These are phyloP conservation scores for Fistulifera solaris DNA, from an alignment of 108 stramenopile species.

Conservation along the genomic window DNA sequence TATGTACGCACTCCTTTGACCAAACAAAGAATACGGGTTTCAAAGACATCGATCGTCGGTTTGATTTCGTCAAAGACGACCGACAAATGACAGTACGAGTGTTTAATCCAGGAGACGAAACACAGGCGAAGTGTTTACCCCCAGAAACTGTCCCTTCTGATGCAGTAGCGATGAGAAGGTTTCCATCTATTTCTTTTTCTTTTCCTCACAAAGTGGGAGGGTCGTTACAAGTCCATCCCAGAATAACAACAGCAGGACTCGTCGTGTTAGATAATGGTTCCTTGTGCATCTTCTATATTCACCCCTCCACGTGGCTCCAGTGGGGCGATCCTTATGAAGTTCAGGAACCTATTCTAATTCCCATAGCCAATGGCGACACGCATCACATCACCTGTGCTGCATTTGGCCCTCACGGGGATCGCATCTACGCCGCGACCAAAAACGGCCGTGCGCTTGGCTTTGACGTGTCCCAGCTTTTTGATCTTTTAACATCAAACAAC, in stretches of 20 bases:
- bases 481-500: neutral
- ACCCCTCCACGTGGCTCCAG: neutral
- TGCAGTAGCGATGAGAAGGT: neutral
- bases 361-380: neutral
- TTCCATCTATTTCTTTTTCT: slow-evolving; percentile 19
- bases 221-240: slow-evolving; percentile 54
- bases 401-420: slow-evolving; percentile 51
- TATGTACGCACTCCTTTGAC: neutral
- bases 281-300: slow-evolving; percentile 34
- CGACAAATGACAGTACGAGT: neutral
- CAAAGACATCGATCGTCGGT: neutral
- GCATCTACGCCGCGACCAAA: slow-evolving; percentile 58
- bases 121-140: no score
- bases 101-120: neutral
- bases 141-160: neutral
- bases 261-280: slow-evolving; percentile 54
- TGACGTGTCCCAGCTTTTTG: slow-evolving; percentile 15
- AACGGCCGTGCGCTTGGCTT: slow-evolving; percentile 48
- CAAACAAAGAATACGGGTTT: neutral
- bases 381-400: slow-evolving; percentile 38
- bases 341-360: neutral
- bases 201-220: slow-evolving; percentile 47
- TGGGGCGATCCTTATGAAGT: neutral
- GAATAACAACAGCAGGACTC: slow-evolving; percentile 35
- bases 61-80: neutral